Base-by-base conservation (phyloP, 2,329 filamentous ascomycete genomes). In the Microascus cirrosus region DNA sequence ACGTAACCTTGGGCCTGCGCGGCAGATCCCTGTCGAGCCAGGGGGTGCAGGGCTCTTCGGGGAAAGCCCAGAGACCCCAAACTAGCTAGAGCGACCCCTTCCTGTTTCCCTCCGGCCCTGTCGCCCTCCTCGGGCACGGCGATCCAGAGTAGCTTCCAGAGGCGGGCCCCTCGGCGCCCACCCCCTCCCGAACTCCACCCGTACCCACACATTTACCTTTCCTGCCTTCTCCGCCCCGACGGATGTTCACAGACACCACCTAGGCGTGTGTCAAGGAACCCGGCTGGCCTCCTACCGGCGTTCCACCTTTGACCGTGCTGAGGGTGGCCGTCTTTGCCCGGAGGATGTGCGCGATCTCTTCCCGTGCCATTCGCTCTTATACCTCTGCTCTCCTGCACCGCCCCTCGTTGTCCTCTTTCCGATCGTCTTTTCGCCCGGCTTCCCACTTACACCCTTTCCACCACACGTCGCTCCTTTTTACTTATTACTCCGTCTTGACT, bases 401-500 rank as follows among this genome's bases (percentile, higher is more conserved):
- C 73, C 74, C 74, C 72, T 74, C 71, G 68, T 69, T 69, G 66
- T 65, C 63, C 68, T 66, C 65, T 68, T 71, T 63, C 69, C 57
- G 65, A 67, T 72, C 68, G 67, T 71, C 68, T 70, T 70, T 70
- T 70, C 48, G 51, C 53, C 55, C 54, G 32, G 55, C 57, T 58
- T 56, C 55, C 53, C 57, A 51, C 42, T 55, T 58, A 34, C n/a
- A 58, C 36, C 48, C 59, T 57, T 35, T 51, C 54, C 34, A n/a
- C 35, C 70, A 69, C 71, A 70, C 78, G 75, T 79, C 77, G 68
- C 74, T 80, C 77, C 73, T 77, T 80, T 75, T 22, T n/a, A n/a
- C 36, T 39, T 48, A 32, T 51, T 25, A 35, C 69, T 65, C 65
- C 64, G 65, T 60, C 63, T 67, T 66, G 65, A 62, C 61, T 65